Base-by-base conservation (phyloP, 139 green algal species). In the Tetradesmus lagerheimii region DNA sequence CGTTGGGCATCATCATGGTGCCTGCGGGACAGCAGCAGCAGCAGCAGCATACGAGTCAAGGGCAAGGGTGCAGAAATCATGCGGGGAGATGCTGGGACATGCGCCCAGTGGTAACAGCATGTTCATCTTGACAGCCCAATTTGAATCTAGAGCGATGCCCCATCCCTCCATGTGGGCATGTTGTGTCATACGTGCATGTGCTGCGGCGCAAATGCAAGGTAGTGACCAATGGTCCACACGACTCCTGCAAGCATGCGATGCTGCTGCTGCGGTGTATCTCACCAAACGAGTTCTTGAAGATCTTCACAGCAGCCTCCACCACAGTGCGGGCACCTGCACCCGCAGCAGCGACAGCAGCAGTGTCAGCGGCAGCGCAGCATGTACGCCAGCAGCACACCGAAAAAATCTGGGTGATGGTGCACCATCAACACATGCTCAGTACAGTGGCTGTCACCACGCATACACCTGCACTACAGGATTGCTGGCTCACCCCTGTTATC, bases 1-100 rank as follows among this genome's bases (percentile, higher is more conserved):
- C 95, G 75, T 96, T 95, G 39, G 93, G 89, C 94, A 96, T 95
- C 16, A 94, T 80, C 0, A 96, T 79, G 0, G 90, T 91, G 1
- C 90, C 95, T 96, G 92, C 81, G 38, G 27, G 5, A 84, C 18
- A 43, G 37, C 37, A 38, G 37, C 74, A 71, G 14, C 9, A 53
- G 41, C 57, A 87, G 34, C 34, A 45, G 39, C 34, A 39, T n/a
- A n/a, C n/a, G n/a, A n/a, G n/a, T n/a, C n/a, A n/a, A n/a, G n/a
- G n/a, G n/a, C n/a, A n/a, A n/a, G n/a, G n/a, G n/a, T n/a, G n/a
- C n/a, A n/a, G n/a, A n/a, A n/a, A n/a, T n/a, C n/a, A n/a, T n/a
- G n/a, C n/a, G n/a, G n/a, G n/a, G n/a, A n/a, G n/a, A n/a, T n/a
- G n/a, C n/a, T n/a, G n/a, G n/a, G n/a, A n/a, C n/a, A n/a, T n/a